Evolutionary conservation across 2,329 filamentous ascomycete genomes (phyloP), one percentile per base, ranked within the genome.

Genomic region (Trichophyton simii): DNA sequence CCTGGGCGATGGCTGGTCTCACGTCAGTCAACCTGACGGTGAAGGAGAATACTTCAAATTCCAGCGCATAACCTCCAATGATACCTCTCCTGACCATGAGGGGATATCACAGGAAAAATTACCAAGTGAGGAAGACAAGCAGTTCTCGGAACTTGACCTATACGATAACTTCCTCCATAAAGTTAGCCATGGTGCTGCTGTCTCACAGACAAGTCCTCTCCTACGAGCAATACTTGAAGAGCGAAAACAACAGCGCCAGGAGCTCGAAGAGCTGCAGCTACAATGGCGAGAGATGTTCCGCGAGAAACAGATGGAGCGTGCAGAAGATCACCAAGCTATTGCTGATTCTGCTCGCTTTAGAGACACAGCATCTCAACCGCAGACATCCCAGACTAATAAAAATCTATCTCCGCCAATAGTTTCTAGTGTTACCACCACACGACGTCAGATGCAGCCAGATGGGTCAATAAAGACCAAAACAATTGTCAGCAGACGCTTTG

Each of bases 401-500:
- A 7, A 34, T 34, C n/a, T 31, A 22, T 13, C 22, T 22, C n/a
- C n/a, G n/a, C 48, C 58, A 0, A 69, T 86, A 1, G 69, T 85
- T 1, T 83, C 82, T 0, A 83, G 81, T 0, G 71, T 82, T 48
- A 84, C 80, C 0, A 83, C 77, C 0, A 85, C 82, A 1, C 78
- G 83, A 64, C 80, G 80, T 2, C 78, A 75, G 3, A 78, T 78
- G 1, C 72, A 80, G 1, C 75, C 81, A 0, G 83, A 86, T 68
- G 83, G 83, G 11, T 81, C 79, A 0, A 72, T 84, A 1, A 79
- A 80, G 7, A 85, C 80, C 0, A 83, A 80, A 65, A 78, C 79
- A 1, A 73, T 83, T 8, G 72, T 83, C 15, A 85, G 82, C 64
- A 82, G 80, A 67, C 76, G 80, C 2, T 86, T 84, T 66, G 74